Conservation (phyloP, 129 eudicot genomes). For the Flaveria linearis region DNA sequence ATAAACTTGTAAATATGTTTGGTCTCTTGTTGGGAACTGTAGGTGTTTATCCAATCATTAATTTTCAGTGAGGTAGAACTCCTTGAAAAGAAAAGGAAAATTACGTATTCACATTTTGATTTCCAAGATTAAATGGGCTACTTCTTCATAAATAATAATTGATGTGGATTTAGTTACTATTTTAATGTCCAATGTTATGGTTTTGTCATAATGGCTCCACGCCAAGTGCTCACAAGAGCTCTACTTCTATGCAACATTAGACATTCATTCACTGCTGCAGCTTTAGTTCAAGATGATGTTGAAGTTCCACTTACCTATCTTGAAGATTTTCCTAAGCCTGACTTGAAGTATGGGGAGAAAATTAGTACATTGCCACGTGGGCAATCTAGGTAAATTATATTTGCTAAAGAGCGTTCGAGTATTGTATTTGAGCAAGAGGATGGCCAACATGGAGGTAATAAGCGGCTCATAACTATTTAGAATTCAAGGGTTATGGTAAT, state of each 20-base stretch:
- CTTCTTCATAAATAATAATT: background rate
- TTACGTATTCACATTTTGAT: background rate
- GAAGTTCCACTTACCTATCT: constrained; percentile 53
- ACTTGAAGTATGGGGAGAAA: constrained; percentile 35
- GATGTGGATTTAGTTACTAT: background rate
- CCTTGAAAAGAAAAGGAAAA: background rate
- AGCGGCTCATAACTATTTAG: constrained; percentile 75
- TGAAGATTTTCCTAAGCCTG: constrained; percentile 66
- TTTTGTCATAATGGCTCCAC: constrained; percentile 26
- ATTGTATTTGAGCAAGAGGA: constrained; percentile 79
- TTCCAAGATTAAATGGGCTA: background rate
- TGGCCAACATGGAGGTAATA: constrained; percentile 84
- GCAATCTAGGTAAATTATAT: constrained; percentile 61
- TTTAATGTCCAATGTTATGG: background rate
- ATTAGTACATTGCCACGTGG: constrained; percentile 25
- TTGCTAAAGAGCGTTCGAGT: constrained; percentile 73
- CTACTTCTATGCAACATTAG: constrained; percentile 47
- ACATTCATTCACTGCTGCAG: constrained; percentile 53
- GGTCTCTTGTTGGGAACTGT: no score
- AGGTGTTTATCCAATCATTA: no score
- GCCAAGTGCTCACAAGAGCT: constrained; percentile 42
- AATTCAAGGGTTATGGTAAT: background rate
- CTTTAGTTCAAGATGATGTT: constrained; percentile 46
- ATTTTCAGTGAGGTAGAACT: no score
- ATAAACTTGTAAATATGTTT: no score